Conservation (phyloP, 1,284 basidiomycete genomes). For the Peniophora sp. region DNA sequence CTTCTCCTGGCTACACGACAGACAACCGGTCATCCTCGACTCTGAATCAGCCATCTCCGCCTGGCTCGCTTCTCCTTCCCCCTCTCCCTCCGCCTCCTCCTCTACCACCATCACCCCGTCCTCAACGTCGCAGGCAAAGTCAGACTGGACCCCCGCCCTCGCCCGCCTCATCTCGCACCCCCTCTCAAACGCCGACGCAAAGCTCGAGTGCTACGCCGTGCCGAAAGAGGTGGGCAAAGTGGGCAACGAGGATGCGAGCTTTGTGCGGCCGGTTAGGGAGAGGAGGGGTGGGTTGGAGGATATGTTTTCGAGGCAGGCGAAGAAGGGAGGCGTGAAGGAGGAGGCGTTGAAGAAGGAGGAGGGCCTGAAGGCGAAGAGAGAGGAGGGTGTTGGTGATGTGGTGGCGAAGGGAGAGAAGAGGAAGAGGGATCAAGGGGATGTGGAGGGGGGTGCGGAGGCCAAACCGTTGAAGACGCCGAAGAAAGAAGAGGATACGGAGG, state of each 20-base stretch:
- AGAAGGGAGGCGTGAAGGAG: neutral
- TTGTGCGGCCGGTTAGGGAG: conserved; percentile 72
- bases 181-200: conserved; percentile 41
- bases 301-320: conserved; percentile 71
- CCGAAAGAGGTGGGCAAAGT: conserved; percentile 90
- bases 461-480: neutral
- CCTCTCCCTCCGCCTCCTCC: too few species aligned
- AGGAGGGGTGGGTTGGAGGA: conserved; percentile 86
- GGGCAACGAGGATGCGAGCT: conserved; percentile 74
- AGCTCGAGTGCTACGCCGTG: conserved; percentile 79
- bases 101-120: too few species aligned
- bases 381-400: too few species aligned
- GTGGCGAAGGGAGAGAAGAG: neutral
- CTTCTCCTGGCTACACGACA: conserved; percentile 80
- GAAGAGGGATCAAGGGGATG: neutral
- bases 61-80: too few species aligned
- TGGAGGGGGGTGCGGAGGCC: neutral
- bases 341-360: neutral
- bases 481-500: neutral
- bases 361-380: too few species aligned
- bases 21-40: conserved; percentile 85
- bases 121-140: too few species aligned
- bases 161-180: conserved; percentile 64
- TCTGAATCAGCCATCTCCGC: conserved; percentile 47
- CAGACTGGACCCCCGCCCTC: conserved; percentile 53